Conservation (phyloP, 805 yeast species). For the Schizosaccharomyces lindneri region DNA sequence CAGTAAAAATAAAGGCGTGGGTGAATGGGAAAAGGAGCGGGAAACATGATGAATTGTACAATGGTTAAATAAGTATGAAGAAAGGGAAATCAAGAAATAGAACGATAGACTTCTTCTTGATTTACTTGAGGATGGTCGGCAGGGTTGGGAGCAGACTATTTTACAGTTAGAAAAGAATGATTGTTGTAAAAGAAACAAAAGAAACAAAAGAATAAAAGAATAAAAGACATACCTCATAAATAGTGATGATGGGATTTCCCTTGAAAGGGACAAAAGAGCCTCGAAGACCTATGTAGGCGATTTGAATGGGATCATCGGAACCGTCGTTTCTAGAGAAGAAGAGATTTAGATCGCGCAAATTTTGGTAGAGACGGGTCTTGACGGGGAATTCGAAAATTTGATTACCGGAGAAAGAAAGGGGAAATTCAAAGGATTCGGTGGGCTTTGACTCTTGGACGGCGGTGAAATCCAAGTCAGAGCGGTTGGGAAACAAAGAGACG, state of each 20-base stretch:
- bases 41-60: too few relatives aligned
- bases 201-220: too few relatives aligned
- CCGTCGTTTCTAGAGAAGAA: constrained; percentile 45
- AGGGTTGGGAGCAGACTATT: not conserved
- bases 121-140: not conserved
- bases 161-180: too few relatives aligned
- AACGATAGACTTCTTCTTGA: not conserved
- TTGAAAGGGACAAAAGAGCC: constrained; percentile 19
- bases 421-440: not conserved
- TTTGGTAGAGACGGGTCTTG: constrained; percentile 51
- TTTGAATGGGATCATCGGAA: constrained; percentile 23
- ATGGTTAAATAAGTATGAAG: too few relatives aligned
- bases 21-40: too few relatives aligned
- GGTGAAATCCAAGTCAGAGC: constrained; percentile 42
- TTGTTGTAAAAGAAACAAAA: too few relatives aligned
- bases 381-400: constrained; percentile 59
- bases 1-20: too few relatives aligned
- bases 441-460: constrained; percentile 24
- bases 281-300: constrained; percentile 54
- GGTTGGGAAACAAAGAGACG: constrained; percentile 51
- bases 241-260: not conserved
- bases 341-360: constrained; percentile 39
- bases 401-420: constrained; percentile 24
- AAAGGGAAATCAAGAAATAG: not conserved
- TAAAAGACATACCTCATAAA: not conserved